Conservation (phyloP, 352 stramenopile genomes). For the Globisporangium radiosum region DNA sequence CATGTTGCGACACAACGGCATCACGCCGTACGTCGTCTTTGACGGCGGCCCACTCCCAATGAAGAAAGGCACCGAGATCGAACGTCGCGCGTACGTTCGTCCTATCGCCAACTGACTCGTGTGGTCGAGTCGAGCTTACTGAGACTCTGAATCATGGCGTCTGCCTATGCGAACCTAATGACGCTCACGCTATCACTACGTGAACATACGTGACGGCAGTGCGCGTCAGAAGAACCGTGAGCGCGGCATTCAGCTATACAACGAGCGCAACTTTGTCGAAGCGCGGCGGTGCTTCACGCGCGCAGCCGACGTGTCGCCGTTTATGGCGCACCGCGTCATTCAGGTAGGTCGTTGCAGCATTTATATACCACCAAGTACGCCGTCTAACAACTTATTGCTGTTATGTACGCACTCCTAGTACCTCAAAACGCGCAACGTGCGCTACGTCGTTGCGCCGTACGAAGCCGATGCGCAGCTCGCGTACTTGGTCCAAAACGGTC, state of each 20-base stretch:
- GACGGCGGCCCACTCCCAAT: conserved; percentile 66
- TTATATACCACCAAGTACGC: too few species aligned
- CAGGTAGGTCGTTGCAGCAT: conserved; percentile 24
- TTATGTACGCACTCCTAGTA: conserved; percentile 15
- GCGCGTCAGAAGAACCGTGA: conserved; percentile 63
- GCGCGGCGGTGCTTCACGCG: conserved; percentile 67
- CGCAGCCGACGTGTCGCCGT: conserved; percentile 71
- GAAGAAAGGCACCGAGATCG: conserved; percentile 75
- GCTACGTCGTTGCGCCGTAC: conserved; percentile 95
- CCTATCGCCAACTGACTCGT: background rate
- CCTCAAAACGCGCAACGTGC: conserved; percentile 56
- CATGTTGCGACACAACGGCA: conserved; percentile 39
- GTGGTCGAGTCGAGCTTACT: too few species aligned
- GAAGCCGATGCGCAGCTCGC: conserved; percentile 97
- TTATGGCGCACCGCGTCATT: conserved; percentile 76
- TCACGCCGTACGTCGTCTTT: conserved; percentile 76
- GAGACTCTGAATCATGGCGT: background rate
- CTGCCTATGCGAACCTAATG: background rate
- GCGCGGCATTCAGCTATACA: conserved; percentile 48
- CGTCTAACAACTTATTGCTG: too few species aligned
- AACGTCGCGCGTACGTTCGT: conserved; percentile 43
- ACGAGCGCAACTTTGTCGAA: conserved; percentile 47
- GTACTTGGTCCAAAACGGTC: conserved; percentile 67
- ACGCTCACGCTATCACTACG: background rate
- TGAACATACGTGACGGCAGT: conserved; percentile 12